phyloP scores from a whole-genome alignment of 1,139 yeast genomes.

The Taphrina communis region DNA sequence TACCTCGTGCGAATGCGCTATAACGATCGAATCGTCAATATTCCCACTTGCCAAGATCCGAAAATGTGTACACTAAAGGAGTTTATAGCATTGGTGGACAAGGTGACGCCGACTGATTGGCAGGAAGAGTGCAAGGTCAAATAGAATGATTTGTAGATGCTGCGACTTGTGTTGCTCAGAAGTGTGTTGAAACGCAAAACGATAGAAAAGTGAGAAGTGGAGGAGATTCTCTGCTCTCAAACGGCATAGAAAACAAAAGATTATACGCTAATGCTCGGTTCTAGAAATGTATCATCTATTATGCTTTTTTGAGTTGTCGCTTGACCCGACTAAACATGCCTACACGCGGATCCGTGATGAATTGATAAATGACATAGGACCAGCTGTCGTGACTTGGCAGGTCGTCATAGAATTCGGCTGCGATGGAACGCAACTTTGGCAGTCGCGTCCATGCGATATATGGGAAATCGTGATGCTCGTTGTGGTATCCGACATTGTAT shows the following conservation, averaged over 20 bases:
- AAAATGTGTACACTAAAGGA: constrained; percentile 46
- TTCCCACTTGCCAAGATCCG: constrained; percentile 45
- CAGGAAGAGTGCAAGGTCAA: constrained; percentile 42
- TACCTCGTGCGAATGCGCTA: constrained; percentile 46
- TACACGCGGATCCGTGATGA: constrained; percentile 70
- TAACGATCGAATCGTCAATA: constrained; percentile 44
- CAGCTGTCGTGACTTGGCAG: constrained; percentile 79
- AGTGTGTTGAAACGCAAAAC: too few species aligned
- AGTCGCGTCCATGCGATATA: constrained; percentile 87
- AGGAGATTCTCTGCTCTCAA: too few species aligned
- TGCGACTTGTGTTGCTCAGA: too few species aligned
- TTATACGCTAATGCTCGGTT: constrained; percentile 1
- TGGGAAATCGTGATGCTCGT: constrained; percentile 95
- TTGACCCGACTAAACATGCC: constrained; percentile 81
- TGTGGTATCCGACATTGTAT: constrained; percentile 93
- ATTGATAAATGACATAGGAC: constrained; percentile 76
- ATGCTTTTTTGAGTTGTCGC: constrained; percentile 52
- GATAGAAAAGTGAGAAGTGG: too few species aligned
- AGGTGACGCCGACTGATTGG: constrained; percentile 45
- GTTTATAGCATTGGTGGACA: constrained; percentile 41
- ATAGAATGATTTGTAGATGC: neutral
- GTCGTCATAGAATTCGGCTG: constrained; percentile 80
- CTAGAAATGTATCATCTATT: constrained; percentile 11
- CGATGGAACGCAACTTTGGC: constrained; percentile 68
- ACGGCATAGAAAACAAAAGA: neutral